Conservation (phyloP, 2,329 filamentous ascomycete genomes). For the Scytalidium sp. region DNA sequence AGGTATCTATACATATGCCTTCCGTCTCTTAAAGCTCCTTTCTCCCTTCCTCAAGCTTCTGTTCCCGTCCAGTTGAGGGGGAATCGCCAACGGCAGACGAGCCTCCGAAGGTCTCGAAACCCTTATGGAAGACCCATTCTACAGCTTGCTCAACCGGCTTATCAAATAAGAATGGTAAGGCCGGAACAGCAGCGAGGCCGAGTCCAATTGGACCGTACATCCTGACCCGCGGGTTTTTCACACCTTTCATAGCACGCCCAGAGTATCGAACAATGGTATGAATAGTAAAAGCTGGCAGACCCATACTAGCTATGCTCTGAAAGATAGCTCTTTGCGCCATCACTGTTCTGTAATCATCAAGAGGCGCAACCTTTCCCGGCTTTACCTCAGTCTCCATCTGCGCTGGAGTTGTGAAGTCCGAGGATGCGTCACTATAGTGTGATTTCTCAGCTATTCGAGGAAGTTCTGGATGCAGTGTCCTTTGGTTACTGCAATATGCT, state of each 20-base stretch:
- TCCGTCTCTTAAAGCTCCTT: slow-evolving; percentile 12
- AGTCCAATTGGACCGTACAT: slow-evolving; percentile 92
- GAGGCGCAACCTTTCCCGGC: slow-evolving; percentile 56
- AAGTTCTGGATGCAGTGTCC: slow-evolving; percentile 64
- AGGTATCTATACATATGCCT: neutral
- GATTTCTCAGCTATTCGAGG: slow-evolving; percentile 32
- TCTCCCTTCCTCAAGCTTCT: slow-evolving; percentile 34
- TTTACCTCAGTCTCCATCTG: slow-evolving; percentile 9
- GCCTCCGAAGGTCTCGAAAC: slow-evolving; percentile 71
- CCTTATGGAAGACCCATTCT: slow-evolving; percentile 85
- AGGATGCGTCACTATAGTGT: slow-evolving; percentile 28
- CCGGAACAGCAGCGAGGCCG: slow-evolving; percentile 73
- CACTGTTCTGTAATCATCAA: slow-evolving; percentile 88
- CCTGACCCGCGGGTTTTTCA: slow-evolving; percentile 70
- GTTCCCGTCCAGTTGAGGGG: slow-evolving; percentile 51
- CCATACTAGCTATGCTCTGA: slow-evolving; percentile 90
- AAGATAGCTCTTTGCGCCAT: slow-evolving; percentile 91
- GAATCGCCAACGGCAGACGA: slow-evolving; percentile 51
- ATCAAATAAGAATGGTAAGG: slow-evolving; percentile 82
- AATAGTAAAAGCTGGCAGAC: slow-evolving; percentile 77
- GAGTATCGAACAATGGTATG: slow-evolving; percentile 82
- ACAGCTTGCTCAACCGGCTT: slow-evolving; percentile 89
- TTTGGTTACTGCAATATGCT: slow-evolving; percentile 84
- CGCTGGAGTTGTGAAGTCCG: slow-evolving; percentile 9
- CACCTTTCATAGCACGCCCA: slow-evolving; percentile 77